Percentiles rank a stretch among this genome's conserved stretches.
Evolutionary conservation across 805 yeast genomes (phyloP).

Genomic region (Priceomyces medius): DNA sequence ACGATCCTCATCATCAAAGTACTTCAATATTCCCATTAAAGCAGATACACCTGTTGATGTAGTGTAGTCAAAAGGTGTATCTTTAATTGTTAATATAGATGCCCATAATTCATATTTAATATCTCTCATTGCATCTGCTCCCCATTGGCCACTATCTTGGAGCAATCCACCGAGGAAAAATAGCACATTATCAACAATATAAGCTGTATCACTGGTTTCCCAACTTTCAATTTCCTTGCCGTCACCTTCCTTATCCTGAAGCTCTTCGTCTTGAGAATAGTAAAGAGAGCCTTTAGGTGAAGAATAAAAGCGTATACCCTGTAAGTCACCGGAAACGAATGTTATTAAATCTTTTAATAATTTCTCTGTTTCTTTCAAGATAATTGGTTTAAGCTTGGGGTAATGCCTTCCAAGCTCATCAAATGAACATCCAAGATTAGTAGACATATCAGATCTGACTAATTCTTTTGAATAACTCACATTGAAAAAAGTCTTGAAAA

Average conservation of each 20-base stretch:
- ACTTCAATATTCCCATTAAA: slow-evolving; percentile 52
- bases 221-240: slow-evolving; percentile 45
- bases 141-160: slow-evolving; percentile 52
- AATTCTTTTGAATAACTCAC: slow-evolving; percentile 53
- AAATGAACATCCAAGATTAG: slow-evolving; percentile 61
- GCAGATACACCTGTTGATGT: slow-evolving; percentile 54
- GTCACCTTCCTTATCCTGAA: slow-evolving; percentile 42
- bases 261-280: slow-evolving; percentile 38
- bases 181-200: slow-evolving; percentile 50
- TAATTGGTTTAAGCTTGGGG: slow-evolving; percentile 63
- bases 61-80: slow-evolving; percentile 62
- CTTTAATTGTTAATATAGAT: slow-evolving; percentile 45
- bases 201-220: slow-evolving; percentile 50
- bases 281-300: slow-evolving; percentile 43
- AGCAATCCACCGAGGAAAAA: slow-evolving; percentile 52
- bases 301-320: slow-evolving; percentile 45
- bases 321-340: slow-evolving; percentile 29
- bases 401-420: slow-evolving; percentile 86
- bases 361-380: slow-evolving; percentile 47
- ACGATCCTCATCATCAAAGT: slow-evolving; percentile 55
- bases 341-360: slow-evolving; percentile 48
- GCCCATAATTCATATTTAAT: slow-evolving; percentile 47
- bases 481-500: slow-evolving; percentile 51
- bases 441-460: slow-evolving; percentile 47
- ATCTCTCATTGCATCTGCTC: slow-evolving; percentile 33